Evolutionary conservation across 306 rosid species (phyloP).

Genomic region (Cyamopsis tetragonoloba): DNA sequence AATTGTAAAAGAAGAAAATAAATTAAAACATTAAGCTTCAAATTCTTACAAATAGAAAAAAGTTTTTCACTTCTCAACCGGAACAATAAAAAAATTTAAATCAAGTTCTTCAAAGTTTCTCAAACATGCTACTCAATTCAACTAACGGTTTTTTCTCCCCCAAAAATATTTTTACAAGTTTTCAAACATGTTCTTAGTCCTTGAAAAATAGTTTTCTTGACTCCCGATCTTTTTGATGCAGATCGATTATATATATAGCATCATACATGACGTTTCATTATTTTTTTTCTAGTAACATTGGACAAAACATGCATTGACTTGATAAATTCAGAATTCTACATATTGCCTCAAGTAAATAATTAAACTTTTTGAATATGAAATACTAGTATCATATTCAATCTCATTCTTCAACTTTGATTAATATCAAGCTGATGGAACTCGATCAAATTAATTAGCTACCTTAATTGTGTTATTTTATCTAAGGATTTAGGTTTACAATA

Average conservation of each 20-base stretch:
- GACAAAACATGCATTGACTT: not conserved
- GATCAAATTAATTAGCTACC: not conserved
- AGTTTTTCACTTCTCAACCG: too few relatives aligned
- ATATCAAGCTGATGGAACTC: not conserved
- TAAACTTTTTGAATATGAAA: not conserved
- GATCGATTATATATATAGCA: not conserved
- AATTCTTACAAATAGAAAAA: too few relatives aligned
- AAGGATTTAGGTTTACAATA: not conserved
- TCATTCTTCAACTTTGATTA: not conserved
- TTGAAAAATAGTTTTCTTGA: conserved; percentile 11
- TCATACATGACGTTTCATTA: not conserved
- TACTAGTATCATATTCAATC: not conserved
- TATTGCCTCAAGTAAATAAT: not conserved
- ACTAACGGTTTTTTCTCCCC: too few relatives aligned
- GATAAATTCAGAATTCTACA: not conserved
- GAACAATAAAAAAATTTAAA: too few relatives aligned
- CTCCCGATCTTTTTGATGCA: not conserved
- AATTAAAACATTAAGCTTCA: too few relatives aligned
- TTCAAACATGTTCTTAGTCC: not conserved
- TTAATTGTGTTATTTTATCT: not conserved
- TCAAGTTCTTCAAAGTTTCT: too few relatives aligned
- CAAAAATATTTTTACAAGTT: too few relatives aligned
- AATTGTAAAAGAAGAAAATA: too few relatives aligned
- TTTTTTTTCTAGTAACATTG: not conserved
- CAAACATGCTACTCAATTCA: too few relatives aligned